These are phyloP conservation scores for Obba rivulosa DNA, from an alignment of 768 basidiomycete genomes.

Conservation along the genomic window DNA sequence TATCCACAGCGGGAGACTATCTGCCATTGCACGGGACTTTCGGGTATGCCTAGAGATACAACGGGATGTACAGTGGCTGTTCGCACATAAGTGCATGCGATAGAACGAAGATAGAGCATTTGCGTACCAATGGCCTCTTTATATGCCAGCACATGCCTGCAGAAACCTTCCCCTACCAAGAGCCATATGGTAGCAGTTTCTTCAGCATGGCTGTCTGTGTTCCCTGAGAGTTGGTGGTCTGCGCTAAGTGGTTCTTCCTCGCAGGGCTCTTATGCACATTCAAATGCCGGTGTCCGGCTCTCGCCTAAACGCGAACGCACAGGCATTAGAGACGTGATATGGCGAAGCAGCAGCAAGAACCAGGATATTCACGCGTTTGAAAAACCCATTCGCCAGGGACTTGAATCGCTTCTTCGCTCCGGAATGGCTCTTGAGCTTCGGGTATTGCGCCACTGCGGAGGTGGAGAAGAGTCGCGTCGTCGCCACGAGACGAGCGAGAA, in stretches of 20 bases:
- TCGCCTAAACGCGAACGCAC: slow-evolving; percentile 40
- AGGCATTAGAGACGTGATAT: neutral
- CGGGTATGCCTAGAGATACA: slow-evolving; percentile 11
- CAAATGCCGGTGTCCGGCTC: slow-evolving; percentile 68
- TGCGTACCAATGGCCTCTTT: neutral
- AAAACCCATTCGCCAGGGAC: slow-evolving; percentile 55
- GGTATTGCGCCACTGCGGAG: slow-evolving; percentile 48
- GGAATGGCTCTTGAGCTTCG: slow-evolving; percentile 77
- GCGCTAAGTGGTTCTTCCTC: slow-evolving; percentile 59
- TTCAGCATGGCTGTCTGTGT: slow-evolving; percentile 65
- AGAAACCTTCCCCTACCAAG: slow-evolving; percentile 13
- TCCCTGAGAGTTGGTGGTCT: slow-evolving; percentile 59
- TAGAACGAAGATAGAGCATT: neutral
- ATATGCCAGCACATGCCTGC: neutral
- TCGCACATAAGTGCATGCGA: neutral
- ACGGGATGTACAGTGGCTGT: neutral
- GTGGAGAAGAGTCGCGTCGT: slow-evolving; percentile 48
- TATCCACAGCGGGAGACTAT: neutral
- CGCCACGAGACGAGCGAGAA: slow-evolving; percentile 13
- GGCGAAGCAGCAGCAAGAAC: neutral
- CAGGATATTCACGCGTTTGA: slow-evolving; percentile 61
- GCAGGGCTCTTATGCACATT: slow-evolving; percentile 63
- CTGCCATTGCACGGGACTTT: neutral
- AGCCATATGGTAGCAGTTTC: slow-evolving; percentile 70
- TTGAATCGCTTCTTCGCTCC: slow-evolving; percentile 81